phyloP scores from a whole-genome alignment of 768 basidiomycete genomes.

The Chalciporus piperatus region DNA sequence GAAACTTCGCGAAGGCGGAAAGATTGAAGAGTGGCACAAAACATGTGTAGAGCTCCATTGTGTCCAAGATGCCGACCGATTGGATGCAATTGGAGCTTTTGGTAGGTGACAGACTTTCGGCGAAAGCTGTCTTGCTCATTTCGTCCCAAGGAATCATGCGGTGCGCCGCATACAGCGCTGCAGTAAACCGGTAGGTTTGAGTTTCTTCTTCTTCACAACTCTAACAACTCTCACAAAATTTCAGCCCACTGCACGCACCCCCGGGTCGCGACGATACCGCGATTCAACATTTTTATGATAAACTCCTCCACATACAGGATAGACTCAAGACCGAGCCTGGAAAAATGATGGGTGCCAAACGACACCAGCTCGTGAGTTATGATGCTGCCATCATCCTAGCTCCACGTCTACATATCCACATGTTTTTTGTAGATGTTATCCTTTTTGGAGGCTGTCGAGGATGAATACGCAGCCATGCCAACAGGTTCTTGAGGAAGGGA shows the following conservation, averaged over 20 bases:
- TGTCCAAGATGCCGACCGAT: slow-evolving; percentile 75
- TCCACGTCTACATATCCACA: slow-evolving; percentile 4
- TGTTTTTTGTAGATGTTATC: slow-evolving; percentile 50
- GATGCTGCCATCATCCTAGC: neutral
- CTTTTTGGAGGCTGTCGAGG: slow-evolving; percentile 57
- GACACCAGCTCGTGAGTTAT: slow-evolving; percentile 67
- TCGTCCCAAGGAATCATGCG: slow-evolving; percentile 53
- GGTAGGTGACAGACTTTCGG: slow-evolving; percentile 39
- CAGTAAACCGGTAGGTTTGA: slow-evolving; percentile 44
- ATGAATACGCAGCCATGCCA: slow-evolving; percentile 41
- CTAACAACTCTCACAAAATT: slow-evolving; percentile 1
- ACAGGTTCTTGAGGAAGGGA: neutral
- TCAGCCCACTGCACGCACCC: slow-evolving; percentile 45
- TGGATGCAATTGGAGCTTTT: slow-evolving; percentile 82
- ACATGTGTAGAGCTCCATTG: slow-evolving; percentile 75
- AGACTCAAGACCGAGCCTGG: slow-evolving; percentile 78
- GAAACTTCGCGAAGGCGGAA: slow-evolving; percentile 50
- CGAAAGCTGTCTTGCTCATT: neutral
- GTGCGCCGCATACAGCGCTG: slow-evolving; percentile 62
- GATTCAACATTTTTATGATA: slow-evolving; percentile 84
- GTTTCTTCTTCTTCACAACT: neutral
- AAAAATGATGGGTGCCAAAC: slow-evolving; percentile 59
- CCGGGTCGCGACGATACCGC: slow-evolving; percentile 53
- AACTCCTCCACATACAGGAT: slow-evolving; percentile 70
- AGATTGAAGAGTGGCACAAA: slow-evolving; percentile 66